Evolutionary conservation across 2,329 filamentous ascomycete species (phyloP), one percentile per base, ranked within the genome.

Genomic region (Myotisia sp.): DNA sequence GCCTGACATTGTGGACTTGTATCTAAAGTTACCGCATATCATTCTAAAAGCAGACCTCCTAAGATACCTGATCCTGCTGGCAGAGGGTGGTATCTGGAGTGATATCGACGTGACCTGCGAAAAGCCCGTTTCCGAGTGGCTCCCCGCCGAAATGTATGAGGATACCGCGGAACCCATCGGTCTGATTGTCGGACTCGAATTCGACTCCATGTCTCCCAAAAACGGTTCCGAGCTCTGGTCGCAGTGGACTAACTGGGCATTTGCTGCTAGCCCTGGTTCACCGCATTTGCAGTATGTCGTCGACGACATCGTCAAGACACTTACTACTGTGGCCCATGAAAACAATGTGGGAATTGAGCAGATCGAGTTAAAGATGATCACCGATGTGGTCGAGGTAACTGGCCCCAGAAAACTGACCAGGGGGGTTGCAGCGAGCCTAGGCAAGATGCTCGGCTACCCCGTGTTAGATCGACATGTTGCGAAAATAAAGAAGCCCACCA

Each of bases 41-140:
- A 62, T 62, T 22, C 42, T 62, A 13, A 52, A 54, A 36, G 60
- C 58, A 3, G 60, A 64, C 39, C 47, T 63, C n/a, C 46, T 63
- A 4, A 55, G 59, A 4, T 61, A 63, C 30, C 40, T 64, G 4
- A 46, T 63, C n/a, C 41, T 63, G 0, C 55, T 52, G 30, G 45
- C 52, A 3, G 44, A 62, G 30, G 60, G 60, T 1, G 60, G 60
- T 1, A 47, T 60, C n/a, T 64, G 55, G 52, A 56, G 47, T 17
- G 60, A 63, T 27, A 43, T 62, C 6, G 58, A 63, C 37, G 50
- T 58, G 4, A 42, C 41, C 3, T 58, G 53, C 37, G 47, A 55
- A 34, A 47, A 42, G 18, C 42, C 50, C 0, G 53, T 62, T 9
- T 37, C 44, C 4, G 40, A 53, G 2, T 63, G 58, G 57, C 46